Base-by-base conservation (phyloP, 208 protist species). In the Wallacemonas rigidus region DNA sequence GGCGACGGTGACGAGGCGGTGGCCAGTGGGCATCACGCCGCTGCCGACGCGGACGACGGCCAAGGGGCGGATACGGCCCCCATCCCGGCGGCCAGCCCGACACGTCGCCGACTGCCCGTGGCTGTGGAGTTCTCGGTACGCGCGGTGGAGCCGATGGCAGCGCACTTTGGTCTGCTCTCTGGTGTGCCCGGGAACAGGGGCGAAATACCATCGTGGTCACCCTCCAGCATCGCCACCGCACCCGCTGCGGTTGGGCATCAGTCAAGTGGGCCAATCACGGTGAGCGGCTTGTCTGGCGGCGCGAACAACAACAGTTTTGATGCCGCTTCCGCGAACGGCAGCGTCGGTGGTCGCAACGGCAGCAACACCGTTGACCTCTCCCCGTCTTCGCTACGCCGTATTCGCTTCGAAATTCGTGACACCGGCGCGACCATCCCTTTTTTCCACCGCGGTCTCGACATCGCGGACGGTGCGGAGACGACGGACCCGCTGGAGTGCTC, bases 391-490 rank as follows among this genome's bases (percentile, higher is more conserved):
- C 74, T 92, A 61, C 84, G 85, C 7, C 87, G 87, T 26, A 89
- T 92, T 58, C 82, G 87, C 65, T 90, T 92, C 48, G 84, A 92
- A 69, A 54, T 92, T 64, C 72, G 76, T 35, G 80, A 90, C 74
- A 84, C 87, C 67, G 87, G 82, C 14, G 71, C 73, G 26, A 81
- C 70, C 1, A 87, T 92, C 36, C 68, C 60, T 17, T 54, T 75
- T 55, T 64, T 69, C 67, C 62, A 67, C 51, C 43, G 48, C 71
- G 39, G 71, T 64, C 68, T 62, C 56, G 43, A 72, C 36, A 15
- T 41, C 9, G 65, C 47, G 15, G 44, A 64, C 47, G 6, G 11
- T 15, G 6, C 67, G 39, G 55, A 51, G 7, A 11, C 40, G 51
- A 8, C 7, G 41, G 67, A 41, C 35, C 39, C 64, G 17, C 64